phyloP scores from a whole-genome alignment of 106 monocot genomes.

The Dendrobium chrysotoxum region DNA sequence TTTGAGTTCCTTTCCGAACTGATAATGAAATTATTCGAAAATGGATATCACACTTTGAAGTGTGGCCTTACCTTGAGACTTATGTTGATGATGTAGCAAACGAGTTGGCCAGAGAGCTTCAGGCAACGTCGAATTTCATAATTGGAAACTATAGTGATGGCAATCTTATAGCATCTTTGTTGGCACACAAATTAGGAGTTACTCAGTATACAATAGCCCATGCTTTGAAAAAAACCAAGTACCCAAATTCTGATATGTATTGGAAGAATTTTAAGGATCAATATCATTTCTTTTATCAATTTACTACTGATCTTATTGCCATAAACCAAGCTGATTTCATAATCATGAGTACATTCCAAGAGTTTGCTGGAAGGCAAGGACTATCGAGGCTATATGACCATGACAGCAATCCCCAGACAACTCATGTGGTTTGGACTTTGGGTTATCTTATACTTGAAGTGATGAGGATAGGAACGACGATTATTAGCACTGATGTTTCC shows the following conservation, averaged over 20 bases:
- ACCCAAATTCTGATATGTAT: constrained; percentile 67
- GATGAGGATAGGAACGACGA: too few relatives aligned
- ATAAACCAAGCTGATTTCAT: constrained; percentile 84
- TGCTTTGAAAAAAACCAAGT: constrained; percentile 75
- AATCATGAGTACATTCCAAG: constrained; percentile 77
- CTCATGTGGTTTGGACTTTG: too few relatives aligned
- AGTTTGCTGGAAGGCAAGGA: constrained; percentile 79
- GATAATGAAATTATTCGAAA: constrained; percentile 44
- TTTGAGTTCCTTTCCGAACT: constrained; percentile 53
- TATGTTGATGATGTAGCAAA: constrained; percentile 67
- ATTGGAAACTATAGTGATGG: constrained; percentile 84
- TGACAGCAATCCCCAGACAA: too few relatives aligned
- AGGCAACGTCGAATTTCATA: too few relatives aligned
- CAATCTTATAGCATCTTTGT: constrained; percentile 60
- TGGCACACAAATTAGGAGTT: constrained; percentile 67
- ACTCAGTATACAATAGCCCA: constrained; percentile 83
- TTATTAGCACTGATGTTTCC: too few relatives aligned
- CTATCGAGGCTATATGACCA: too few relatives aligned
- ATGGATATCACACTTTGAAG: constrained; percentile 61
- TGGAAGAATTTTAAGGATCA: constrained; percentile 71
- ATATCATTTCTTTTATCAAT: constrained; percentile 81
- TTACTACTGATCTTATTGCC: constrained; percentile 67
- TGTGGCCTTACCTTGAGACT: constrained; percentile 66
- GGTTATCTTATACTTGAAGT: too few relatives aligned
- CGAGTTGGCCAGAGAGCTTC: constrained; percentile 51